Base-by-base conservation (phyloP, 495 filamentous ascomycete genomes). In the Aspergillus cavernicola region DNA sequence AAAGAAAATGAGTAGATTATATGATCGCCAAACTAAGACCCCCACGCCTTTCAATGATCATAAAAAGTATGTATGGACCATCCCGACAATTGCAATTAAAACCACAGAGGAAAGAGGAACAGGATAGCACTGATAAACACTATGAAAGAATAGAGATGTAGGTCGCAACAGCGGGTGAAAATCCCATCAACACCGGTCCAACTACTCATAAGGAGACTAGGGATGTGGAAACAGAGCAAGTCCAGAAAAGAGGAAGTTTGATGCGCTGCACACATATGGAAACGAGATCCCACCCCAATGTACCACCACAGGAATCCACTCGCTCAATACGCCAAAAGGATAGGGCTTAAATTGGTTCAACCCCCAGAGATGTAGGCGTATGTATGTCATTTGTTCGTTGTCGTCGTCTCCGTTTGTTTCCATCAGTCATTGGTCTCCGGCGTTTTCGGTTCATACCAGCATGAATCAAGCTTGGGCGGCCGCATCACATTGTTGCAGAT, bases 301-400 rank as follows among this genome's bases (percentile, higher is more conserved):
- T 26, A 24, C 39, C 46, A 59, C 59, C 45, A 48, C 47, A 50
- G 43, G 42, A 38, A 53, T 22, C 35, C 28, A 56, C 20, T 53
- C 53, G 38, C 54, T 52, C 41, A 50, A 49, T 51, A 57, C 58
- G 52, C 58, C 58, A 59, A 61, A 49, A 53, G 53, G 20, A 54
- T 49, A 50, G 52, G 52, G 52, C 33, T 54, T 37, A 53, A 54
- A 57, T 56, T 52, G 42, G 36, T 50, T 41, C 26, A 1, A 23
- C 36, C 36, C 56, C 55, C 53, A 61, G 45, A 42, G 48, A 45
- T 58, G 24, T 61, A 46, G 18, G 31, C 61, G 56, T 51, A 49
- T 59, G 58, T 63, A 63, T 59, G 55, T 63, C 58, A 61, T 57
- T 52, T 56, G 51, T 59, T 59, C 63, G 55, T 65, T 55, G 54